These are phyloP conservation scores for Wickerhamomyces bisporus DNA, from an alignment of 805 yeast species.

Conservation along the genomic window DNA sequence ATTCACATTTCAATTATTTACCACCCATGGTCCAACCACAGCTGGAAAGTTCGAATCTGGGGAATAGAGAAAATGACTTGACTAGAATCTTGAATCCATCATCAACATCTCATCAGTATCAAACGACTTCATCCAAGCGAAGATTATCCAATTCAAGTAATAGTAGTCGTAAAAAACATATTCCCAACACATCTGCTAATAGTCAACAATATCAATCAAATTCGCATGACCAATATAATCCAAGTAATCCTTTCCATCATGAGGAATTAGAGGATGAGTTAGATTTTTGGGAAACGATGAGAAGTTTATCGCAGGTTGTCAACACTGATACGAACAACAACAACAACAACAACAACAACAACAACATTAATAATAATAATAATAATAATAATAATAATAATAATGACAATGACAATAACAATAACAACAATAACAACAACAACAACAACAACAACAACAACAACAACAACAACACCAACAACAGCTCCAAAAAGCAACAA, in stretches of 20 bases:
- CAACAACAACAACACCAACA: slow-evolving; percentile 12
- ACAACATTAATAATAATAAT: too few species aligned
- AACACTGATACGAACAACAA: slow-evolving; percentile 15
- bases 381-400: slow-evolving; percentile 5
- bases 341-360: too few species aligned
- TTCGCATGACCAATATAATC: slow-evolving; percentile 8
- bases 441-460: too few species aligned
- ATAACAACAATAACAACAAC: slow-evolving; percentile 11
- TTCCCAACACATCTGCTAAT: not conserved
- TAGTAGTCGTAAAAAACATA: slow-evolving; percentile 11
- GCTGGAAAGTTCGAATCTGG: slow-evolving; percentile 51
- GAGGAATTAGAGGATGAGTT: slow-evolving; percentile 56
- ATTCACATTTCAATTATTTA: slow-evolving; percentile 67
- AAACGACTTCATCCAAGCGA: slow-evolving; percentile 8
- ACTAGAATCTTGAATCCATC: slow-evolving; percentile 38
- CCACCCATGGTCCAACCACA: slow-evolving; percentile 75
- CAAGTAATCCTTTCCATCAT: slow-evolving; percentile 17
- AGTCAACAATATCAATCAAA: not conserved
- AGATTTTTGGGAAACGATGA: slow-evolving; percentile 70
- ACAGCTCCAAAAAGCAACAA: too few species aligned
- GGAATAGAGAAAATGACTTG: slow-evolving; percentile 39
- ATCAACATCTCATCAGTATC: not conserved
- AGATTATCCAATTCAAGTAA: slow-evolving; percentile 17
- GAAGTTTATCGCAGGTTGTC: slow-evolving; percentile 44
- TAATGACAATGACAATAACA: slow-evolving; percentile 6